A percentile compares a stretch with the other conserved stretches of the same genome.
Evolutionary conservation across 768 basidiomycete genomes (phyloP).

Genomic region (Guyanaporus albipodus): DNA sequence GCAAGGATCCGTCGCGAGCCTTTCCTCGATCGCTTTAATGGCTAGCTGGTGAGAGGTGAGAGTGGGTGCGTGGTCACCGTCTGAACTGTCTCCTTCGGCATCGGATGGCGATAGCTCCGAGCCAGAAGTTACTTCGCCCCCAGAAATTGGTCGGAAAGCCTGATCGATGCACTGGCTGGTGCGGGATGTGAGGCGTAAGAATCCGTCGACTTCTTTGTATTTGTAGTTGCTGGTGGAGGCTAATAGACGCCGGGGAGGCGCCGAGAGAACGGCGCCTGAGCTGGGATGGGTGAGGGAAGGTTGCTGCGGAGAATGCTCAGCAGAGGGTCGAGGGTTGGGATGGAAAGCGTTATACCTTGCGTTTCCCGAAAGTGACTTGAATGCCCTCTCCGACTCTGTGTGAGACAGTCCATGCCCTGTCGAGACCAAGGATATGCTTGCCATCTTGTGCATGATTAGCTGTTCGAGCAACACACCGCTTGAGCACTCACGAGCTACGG

Average conservation of each 20-base stretch:
- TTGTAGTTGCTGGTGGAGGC: constrained; percentile 37
- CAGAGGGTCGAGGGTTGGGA: constrained; percentile 1
- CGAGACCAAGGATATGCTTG: constrained; percentile 61
- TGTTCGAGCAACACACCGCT: constrained; percentile 22
- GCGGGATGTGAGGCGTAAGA: constrained; percentile 53
- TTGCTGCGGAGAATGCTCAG: constrained; percentile 29
- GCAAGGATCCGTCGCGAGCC: constrained; percentile 47
- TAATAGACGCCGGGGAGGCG: constrained; percentile 46
- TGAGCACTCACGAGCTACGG: constrained; percentile 50
- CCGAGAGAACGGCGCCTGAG: constrained; percentile 50
- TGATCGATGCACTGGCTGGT: constrained; percentile 32
- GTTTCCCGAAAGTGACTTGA: constrained; percentile 47
- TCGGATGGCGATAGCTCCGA: constrained; percentile 35
- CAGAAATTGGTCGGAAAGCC: constrained; percentile 50
- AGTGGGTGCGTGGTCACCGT: constrained; percentile 29
- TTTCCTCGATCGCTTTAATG: constrained; percentile 55
- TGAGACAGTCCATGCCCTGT: constrained; percentile 45
- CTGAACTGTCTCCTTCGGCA: constrained; percentile 34
- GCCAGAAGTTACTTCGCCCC: constrained; percentile 25
- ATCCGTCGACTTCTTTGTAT: constrained; percentile 64
- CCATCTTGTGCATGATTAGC: constrained; percentile 47
- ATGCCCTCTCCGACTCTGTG: constrained; percentile 57
- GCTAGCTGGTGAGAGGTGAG: constrained; percentile 57
- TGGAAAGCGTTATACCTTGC: constrained; percentile 35
- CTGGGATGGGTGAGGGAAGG: constrained; percentile 56